Evolutionary conservation across 139 green algal genomes (phyloP).

Genomic region (Astrephomene gubernaculifera): DNA sequence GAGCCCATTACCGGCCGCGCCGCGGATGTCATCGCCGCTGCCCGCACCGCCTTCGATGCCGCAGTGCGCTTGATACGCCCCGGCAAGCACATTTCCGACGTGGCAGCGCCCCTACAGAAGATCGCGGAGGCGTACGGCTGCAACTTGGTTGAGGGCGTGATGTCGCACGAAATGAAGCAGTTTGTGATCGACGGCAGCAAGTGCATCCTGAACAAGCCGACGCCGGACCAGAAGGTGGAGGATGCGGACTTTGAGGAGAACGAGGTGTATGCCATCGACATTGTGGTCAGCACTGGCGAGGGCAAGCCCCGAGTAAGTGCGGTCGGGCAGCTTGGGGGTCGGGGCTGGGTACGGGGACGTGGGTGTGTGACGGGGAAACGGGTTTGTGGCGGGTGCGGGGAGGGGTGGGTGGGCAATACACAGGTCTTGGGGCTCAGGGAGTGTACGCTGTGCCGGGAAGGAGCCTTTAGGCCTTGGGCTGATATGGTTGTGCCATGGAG

Average conservation of each 20-base stretch:
- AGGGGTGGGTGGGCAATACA: not conserved
- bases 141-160: constrained; percentile 96
- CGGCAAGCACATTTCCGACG: constrained; percentile 82
- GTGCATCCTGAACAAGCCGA: constrained; percentile 90
- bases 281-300: constrained; percentile 92
- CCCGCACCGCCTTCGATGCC: constrained; percentile 86
- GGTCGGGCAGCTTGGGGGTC: not conserved
- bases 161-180: constrained; percentile 95
- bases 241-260: constrained; percentile 96
- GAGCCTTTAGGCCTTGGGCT: too few relatives aligned
- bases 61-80: constrained; percentile 92
- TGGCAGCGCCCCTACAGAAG: constrained; percentile 77
- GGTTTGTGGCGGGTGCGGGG: not conserved
- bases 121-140: constrained; percentile 90
- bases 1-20: constrained; percentile 77
- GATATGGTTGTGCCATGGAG: too few relatives aligned
- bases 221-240: constrained; percentile 89
- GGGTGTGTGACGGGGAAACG: not conserved
- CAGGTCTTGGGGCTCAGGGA: too few relatives aligned
- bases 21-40: constrained; percentile 91
- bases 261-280: constrained; percentile 97
- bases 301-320: constrained; percentile 72
- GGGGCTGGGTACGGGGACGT: not conserved
- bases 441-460: too few relatives aligned
- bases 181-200: constrained; percentile 99